A percentile compares a stretch with the other conserved stretches of the same genome.
phyloP scores from a whole-genome alignment of 169 alveolate species.

The Cryptosporidium tyzzeri region DNA sequence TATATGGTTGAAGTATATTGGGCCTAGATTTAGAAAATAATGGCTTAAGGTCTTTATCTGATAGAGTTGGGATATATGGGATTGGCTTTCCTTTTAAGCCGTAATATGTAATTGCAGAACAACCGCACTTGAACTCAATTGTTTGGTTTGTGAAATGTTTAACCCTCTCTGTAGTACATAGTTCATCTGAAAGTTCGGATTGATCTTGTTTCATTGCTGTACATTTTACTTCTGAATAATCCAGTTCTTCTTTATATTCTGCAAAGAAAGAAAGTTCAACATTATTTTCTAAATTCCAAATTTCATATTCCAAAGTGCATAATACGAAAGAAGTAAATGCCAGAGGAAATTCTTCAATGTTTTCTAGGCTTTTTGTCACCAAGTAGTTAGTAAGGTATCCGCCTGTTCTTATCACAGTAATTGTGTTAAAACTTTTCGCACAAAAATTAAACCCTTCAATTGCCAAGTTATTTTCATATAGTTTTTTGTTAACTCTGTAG shows the following conservation, averaged over 20 bases:
- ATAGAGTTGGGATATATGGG: neutral
- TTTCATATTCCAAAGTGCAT: constrained; percentile 65
- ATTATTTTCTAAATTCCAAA: constrained; percentile 37
- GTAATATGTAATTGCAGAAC: constrained; percentile 59
- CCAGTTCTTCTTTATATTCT: constrained; percentile 36
- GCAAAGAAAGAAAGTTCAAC: constrained; percentile 56
- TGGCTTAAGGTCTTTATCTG: constrained; percentile 5
- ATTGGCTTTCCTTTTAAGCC: constrained; percentile 40
- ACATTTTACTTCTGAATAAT: constrained; percentile 57
- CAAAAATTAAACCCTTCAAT: constrained; percentile 24
- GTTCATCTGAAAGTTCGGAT: constrained; percentile 1
- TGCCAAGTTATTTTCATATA: constrained; percentile 19
- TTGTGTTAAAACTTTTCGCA: constrained; percentile 34
- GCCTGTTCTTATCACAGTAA: constrained; percentile 43
- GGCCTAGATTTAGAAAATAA: constrained; percentile 43
- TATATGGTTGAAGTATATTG: constrained; percentile 65
- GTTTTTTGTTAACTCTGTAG: constrained; percentile 10
- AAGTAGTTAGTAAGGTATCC: constrained; percentile 34
- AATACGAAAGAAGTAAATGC: constrained; percentile 51
- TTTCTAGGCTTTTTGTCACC: constrained; percentile 8
- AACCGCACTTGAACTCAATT: constrained; percentile 52
- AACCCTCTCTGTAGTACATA: constrained; percentile 38
- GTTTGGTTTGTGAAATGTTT: constrained; percentile 36
- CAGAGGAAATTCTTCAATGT: constrained; percentile 45
- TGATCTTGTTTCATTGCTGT: constrained; percentile 49